Evolutionary conservation across 495 filamentous ascomycete species (phyloP), one percentile per base, ranked within the genome.

Genomic region (Penicillium arizonense): DNA sequence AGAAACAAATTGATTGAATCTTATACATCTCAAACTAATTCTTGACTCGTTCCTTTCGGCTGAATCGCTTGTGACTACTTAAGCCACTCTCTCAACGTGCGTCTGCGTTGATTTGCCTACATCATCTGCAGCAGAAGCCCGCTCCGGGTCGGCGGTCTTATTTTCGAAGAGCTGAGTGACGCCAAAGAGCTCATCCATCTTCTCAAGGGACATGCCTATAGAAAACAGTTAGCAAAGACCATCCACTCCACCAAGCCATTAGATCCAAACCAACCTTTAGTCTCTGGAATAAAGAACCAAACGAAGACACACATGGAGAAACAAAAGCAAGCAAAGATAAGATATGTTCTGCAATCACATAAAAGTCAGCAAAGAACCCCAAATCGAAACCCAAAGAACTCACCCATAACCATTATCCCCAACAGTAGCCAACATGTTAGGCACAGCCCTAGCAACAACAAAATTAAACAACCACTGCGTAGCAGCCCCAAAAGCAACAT

Each of bases 221-320:
- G 0, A 5, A 36, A 28, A 16, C 1, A 13, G 20, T 56, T 11
- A 56, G 50, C 23, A 43, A 51, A 47, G 9, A 34, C 11, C 12
- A 7, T 12, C 11, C 20, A 10, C 11, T 34, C 8, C 32, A 43
- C 18, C 11, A 18, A 20, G 24, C 0, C 11, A 36, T 37, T 13
- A 16, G 20, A 52, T 34, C n/a, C 13, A 20, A 43, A 52, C 63
- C 41, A 43, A 75, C 84, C 87, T 72, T 89, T 90, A 1, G 87
- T 90, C 68, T 90, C 86, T 2, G 85, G 86, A 35, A 89, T 77
- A 47, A 86, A 84, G 73, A 90, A 87, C 77, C 78, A 86, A 10
- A 86, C 84, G 52, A 87, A 88, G 53, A 83, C 59, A 48, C 78
- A 75, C 82, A 88, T 89, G 30, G 69, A 68, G 59, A 86, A 79